A percentile compares a stretch with the other conserved stretches of the same genome.
Conservation (phyloP, 306 rosid genomes). For the Carpinus fangiana region DNA sequence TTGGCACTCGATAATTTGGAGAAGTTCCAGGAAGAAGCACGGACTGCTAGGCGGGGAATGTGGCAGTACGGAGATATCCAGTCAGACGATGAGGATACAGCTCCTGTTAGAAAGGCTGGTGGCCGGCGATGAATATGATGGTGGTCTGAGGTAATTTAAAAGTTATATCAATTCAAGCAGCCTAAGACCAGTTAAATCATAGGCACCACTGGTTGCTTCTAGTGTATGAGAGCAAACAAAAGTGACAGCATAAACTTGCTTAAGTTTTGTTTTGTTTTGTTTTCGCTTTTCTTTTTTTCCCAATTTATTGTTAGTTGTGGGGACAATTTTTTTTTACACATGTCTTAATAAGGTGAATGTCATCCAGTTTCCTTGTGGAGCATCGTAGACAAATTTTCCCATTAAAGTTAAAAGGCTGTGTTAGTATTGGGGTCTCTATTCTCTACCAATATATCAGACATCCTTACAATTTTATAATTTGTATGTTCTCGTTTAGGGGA, state of each 20-base stretch:
- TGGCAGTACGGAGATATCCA: conserved; percentile 93
- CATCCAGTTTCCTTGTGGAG: conserved; percentile 33
- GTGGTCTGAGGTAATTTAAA: conserved; percentile 23
- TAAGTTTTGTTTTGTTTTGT: conserved; percentile 50
- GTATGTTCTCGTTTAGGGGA: not conserved
- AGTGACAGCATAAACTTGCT: conserved; percentile 46
- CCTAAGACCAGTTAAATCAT: conserved; percentile 37
- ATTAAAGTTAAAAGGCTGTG: conserved; percentile 7
- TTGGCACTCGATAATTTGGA: conserved; percentile 72
- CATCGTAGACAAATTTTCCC: conserved; percentile 38
- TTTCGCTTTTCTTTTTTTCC: conserved; percentile 17
- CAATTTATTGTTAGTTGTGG: conserved; percentile 43
- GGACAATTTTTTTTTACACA: conserved; percentile 41
- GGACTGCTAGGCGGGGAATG: conserved; percentile 65
- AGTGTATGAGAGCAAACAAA: conserved; percentile 32
- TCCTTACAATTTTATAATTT: not conserved
- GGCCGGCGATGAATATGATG: conserved; percentile 56
- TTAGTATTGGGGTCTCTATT: not conserved
- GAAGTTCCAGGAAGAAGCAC: conserved; percentile 75
- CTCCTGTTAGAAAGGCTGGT: conserved; percentile 61
- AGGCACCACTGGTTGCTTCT: conserved; percentile 39
- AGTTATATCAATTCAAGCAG: conserved; percentile 36
- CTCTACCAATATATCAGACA: not conserved
- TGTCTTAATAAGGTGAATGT: conserved; percentile 53
- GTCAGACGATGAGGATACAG: conserved; percentile 83